Percentiles rank a stretch among this genome's conserved stretches.
Conservation (phyloP, 2,329 filamentous ascomycete species). For the Sporothrix phasma region DNA sequence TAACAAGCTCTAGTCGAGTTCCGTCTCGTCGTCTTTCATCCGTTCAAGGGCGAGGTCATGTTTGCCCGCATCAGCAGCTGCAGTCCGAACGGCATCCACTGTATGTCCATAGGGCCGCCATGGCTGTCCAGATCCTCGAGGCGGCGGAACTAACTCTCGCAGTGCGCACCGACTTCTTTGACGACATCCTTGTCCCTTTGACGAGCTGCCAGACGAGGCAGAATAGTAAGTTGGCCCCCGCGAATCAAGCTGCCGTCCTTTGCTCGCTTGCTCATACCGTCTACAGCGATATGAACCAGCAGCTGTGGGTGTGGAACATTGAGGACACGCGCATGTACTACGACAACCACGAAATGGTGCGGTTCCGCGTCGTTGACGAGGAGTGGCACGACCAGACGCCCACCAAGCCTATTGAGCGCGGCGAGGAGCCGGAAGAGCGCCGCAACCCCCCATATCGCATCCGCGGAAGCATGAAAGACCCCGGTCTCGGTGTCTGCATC, state of each 20-base stretch:
- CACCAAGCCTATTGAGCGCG: constrained; percentile 51
- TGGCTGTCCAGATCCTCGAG: too few species aligned
- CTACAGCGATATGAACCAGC: constrained; percentile 59
- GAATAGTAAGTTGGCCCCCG: constrained; percentile 51
- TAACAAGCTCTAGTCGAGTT: constrained; percentile 61
- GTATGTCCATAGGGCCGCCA: too few species aligned
- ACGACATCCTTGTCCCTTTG: constrained; percentile 77
- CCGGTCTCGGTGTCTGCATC: constrained; percentile 51
- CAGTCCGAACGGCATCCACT: constrained; percentile 20
- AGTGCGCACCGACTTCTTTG: constrained; percentile 87
- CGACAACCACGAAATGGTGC: constrained; percentile 80
- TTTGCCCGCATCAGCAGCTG: constrained; percentile 72
- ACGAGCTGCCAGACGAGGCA: constrained; percentile 64
- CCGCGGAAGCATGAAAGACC: constrained; percentile 52
- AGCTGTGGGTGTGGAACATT: constrained; percentile 75
- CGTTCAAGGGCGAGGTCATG: constrained; percentile 90
- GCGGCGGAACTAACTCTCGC: neutral
- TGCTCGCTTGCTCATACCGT: neutral
- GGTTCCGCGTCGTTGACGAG: constrained; percentile 77
- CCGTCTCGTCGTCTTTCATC: constrained; percentile 83
- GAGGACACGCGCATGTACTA: constrained; percentile 71
- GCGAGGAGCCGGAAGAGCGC: constrained; percentile 44
- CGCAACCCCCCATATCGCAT: constrained; percentile 64
- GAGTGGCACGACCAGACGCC: constrained; percentile 86
- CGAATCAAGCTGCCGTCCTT: neutral